A percentile compares a stretch with the other conserved stretches of the same genome.
Evolutionary conservation across 352 stramenopile species (phyloP).

Genomic region (Thraustotheca clavata): DNA sequence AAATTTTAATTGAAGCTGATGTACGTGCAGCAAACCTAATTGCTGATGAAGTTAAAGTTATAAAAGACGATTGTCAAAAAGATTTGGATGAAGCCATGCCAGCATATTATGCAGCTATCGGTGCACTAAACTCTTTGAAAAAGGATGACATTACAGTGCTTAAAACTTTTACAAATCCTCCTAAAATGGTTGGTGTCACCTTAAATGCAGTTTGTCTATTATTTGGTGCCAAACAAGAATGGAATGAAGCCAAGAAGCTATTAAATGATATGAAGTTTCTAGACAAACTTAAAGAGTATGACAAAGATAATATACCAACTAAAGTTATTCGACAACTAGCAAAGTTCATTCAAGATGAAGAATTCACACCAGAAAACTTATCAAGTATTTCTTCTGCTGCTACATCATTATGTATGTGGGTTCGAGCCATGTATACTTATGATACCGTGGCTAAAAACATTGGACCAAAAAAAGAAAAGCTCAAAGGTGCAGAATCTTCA

Average conservation of each 20-base stretch:
- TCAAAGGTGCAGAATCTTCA: conserved; percentile 80
- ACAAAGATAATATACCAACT: conserved; percentile 82
- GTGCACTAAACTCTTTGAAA: conserved; percentile 85
- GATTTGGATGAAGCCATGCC: conserved; percentile 91
- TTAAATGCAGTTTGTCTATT: conserved; percentile 90
- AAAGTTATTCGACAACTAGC: conserved; percentile 85
- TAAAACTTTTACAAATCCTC: conserved; percentile 89
- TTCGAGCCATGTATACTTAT: conserved; percentile 90
- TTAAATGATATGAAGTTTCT: conserved; percentile 90
- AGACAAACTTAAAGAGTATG: conserved; percentile 79
- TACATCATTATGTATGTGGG: conserved; percentile 92
- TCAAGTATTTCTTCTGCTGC: conserved; percentile 84
- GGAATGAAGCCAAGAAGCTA: conserved; percentile 87
- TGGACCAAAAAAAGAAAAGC: conserved; percentile 87
- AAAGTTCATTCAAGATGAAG: conserved; percentile 84
- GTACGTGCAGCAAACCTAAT: conserved; percentile 87
- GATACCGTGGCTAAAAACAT: conserved; percentile 91
- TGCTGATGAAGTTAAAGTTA: conserved; percentile 86
- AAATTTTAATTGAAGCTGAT: conserved; percentile 86
- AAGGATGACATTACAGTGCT: conserved; percentile 89
- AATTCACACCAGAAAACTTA: conserved; percentile 89
- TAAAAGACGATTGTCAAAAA: conserved; percentile 91
- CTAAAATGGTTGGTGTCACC: conserved; percentile 80
- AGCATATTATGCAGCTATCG: conserved; percentile 87
- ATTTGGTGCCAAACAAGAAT: conserved; percentile 83